Evolutionary conservation across 257 asterid genomes (phyloP).

Genomic region (Nicotiana knightiana): DNA sequence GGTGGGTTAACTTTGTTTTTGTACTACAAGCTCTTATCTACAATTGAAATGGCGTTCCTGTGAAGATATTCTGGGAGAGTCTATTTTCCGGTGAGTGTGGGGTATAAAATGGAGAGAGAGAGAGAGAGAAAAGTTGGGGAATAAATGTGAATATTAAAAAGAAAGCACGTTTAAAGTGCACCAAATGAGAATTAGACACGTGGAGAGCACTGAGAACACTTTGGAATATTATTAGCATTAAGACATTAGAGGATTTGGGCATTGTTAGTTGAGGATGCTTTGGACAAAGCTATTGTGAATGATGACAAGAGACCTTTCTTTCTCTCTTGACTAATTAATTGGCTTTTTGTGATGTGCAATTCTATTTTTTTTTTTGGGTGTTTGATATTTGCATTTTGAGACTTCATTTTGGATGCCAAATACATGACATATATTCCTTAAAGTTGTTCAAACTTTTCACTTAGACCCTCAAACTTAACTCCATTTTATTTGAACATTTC

Average conservation of each 20-base stretch:
- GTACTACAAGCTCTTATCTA: slow-evolving; percentile 13
- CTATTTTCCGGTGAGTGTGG: slow-evolving; percentile 15
- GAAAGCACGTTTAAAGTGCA: slow-evolving; percentile 8
- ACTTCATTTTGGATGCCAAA: too few relatives aligned
- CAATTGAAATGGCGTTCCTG: slow-evolving; percentile 23
- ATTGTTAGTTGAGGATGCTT: slow-evolving; percentile 10
- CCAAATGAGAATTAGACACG: slow-evolving; percentile 6
- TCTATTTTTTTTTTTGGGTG: not conserved
- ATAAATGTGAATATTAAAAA: not conserved
- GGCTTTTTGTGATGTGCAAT: not conserved
- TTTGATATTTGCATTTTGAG: too few relatives aligned
- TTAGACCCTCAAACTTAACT: too few relatives aligned
- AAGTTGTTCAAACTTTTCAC: too few relatives aligned
- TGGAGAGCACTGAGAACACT: slow-evolving; percentile 9
- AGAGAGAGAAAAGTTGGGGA: not conserved
- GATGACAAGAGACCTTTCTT: not conserved
- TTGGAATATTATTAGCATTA: slow-evolving; percentile 2
- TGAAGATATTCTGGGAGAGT: slow-evolving; percentile 27
- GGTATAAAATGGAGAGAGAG: slow-evolving; percentile 27
- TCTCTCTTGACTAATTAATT: slow-evolving; percentile 5
- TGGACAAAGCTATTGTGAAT: not conserved
- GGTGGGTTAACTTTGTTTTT: slow-evolving; percentile 3
- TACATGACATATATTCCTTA: too few relatives aligned
- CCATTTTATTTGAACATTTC: too few relatives aligned
- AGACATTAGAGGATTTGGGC: slow-evolving; percentile 1